These are phyloP conservation scores for Microcyclospora tardicrescens DNA, from an alignment of 2,329 filamentous ascomycete genomes.

Conservation along the genomic window DNA sequence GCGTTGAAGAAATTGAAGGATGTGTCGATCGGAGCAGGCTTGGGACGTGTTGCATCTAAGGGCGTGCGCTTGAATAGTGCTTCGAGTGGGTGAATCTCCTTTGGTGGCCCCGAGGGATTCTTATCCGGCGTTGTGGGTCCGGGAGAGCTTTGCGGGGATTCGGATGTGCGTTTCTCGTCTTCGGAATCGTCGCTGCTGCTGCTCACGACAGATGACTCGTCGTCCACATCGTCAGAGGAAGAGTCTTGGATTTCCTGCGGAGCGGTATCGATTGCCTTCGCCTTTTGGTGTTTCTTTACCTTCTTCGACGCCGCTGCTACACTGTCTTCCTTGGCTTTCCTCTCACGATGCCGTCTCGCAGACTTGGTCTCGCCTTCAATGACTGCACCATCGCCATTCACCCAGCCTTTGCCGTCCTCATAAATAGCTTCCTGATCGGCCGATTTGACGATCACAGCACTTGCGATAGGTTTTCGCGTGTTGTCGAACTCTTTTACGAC, in stretches of 20 bases:
- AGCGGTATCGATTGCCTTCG: not conserved
- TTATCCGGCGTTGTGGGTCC: not conserved
- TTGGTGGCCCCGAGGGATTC: conserved; percentile 2
- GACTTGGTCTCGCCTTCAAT: conserved; percentile 43
- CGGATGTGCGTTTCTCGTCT: not conserved
- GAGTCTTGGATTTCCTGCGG: not conserved
- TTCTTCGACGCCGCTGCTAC: not conserved
- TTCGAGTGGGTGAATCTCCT: conserved; percentile 68
- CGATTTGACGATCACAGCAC: conserved; percentile 28
- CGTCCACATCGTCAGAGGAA: not conserved
- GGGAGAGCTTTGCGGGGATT: not conserved
- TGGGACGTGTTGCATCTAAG: conserved; percentile 28
- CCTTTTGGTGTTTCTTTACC: conserved; percentile 1
- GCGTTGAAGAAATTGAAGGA: conserved; percentile 67
- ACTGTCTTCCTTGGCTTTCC: conserved; percentile 6
- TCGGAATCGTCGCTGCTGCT: not conserved
- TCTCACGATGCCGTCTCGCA: conserved; percentile 20
- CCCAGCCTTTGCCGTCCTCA: conserved; percentile 78
- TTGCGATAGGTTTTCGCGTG: conserved; percentile 47
- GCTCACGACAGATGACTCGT: not conserved
- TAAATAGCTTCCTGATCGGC: conserved; percentile 31
- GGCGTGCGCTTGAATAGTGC: conserved; percentile 73
- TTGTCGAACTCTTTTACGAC: conserved; percentile 84
- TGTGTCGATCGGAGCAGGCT: conserved; percentile 33
- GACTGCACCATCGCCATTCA: conserved; percentile 64